These are phyloP conservation scores for Cercospora sp. DNA, from an alignment of 2,329 filamentous ascomycete genomes.

Conservation along the genomic window DNA sequence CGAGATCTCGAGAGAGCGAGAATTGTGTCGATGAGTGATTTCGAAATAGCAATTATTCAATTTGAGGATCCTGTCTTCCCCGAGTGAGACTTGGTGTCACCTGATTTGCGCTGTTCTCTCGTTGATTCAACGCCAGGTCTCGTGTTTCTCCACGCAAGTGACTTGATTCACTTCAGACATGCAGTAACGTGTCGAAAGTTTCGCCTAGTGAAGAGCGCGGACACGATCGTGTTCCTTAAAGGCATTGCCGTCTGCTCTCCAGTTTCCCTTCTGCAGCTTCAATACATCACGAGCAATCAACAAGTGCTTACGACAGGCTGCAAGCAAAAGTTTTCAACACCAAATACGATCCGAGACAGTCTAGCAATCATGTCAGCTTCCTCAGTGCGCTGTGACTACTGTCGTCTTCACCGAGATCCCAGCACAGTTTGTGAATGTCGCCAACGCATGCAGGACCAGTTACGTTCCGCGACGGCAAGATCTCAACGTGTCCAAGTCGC, in stretches of 20 bases:
- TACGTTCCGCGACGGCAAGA: neutral
- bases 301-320: neutral
- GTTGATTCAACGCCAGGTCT: neutral
- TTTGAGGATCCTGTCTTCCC: neutral
- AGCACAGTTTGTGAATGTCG: neutral
- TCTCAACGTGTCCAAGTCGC: neutral
- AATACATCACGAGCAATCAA: neutral
- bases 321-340: neutral
- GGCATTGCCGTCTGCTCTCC: neutral
- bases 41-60: neutral
- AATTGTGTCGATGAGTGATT: neutral
- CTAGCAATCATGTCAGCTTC: slow-evolving; percentile 8
- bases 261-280: neutral
- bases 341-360: neutral
- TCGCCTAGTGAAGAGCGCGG: slow-evolving; percentile 3
- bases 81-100: slow-evolving; percentile 10
- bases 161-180: slow-evolving; percentile 13
- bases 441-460: neutral
- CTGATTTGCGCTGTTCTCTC: slow-evolving; percentile 5
- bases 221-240: slow-evolving; percentile 5
- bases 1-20: neutral
- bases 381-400: slow-evolving; percentile 4
- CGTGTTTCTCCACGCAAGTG: slow-evolving; percentile 11
- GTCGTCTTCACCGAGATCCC: slow-evolving; percentile 6
- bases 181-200: slow-evolving; percentile 6